Base-by-base conservation (phyloP, 2,329 filamentous ascomycete species). In the Mycogone perniciosa region DNA sequence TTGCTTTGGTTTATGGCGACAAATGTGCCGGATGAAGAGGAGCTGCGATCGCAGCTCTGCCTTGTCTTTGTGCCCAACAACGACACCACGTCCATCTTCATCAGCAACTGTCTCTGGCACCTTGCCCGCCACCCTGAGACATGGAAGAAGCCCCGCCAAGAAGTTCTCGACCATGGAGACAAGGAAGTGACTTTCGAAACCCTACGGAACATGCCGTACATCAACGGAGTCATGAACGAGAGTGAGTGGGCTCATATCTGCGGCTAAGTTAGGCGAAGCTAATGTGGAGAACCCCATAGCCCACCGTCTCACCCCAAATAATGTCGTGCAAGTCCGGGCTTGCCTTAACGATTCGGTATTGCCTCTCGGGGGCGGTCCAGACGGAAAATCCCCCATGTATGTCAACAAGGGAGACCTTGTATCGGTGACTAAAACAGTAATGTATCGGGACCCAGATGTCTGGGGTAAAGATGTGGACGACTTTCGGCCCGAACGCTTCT, bases 301-400 rank as follows among this genome's bases (percentile, higher is more conserved):
- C 11, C 53, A 55, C 42, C 53, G 53, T 6, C 35, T 57, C 29
- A 53, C 53, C 31, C 54, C 54, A 31, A 56, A 56, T 48, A 56
- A 56, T n/a, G 52, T 54, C 10, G 54, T 52, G 7, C 52, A 56
- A 39, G 49, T 54, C 29, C 48, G 54, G 7, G 46, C 51, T 26
- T 51, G 51, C 38, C 11, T 44, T 6, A 53, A 54, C 29, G 74
- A 79, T 59, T 76, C 76, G 2, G 65, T 71, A 0, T 65, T 81
- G 0, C 77, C 77, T 2, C 59, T 67, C 1, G 78, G 78, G 41
- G 78, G 77, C 35, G 77, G 77, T 0, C 59, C 67, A 3, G 68
- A 76, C 45, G 71, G 73, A 40, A 63, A 61, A 26, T 64, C 67
- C 0, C 76, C 77, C 0, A 57, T 81, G 11, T 75, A 75, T 54